Evolutionary conservation across 2,329 filamentous ascomycete species (phyloP).

Genomic region (Hypoxylon sp.): DNA sequence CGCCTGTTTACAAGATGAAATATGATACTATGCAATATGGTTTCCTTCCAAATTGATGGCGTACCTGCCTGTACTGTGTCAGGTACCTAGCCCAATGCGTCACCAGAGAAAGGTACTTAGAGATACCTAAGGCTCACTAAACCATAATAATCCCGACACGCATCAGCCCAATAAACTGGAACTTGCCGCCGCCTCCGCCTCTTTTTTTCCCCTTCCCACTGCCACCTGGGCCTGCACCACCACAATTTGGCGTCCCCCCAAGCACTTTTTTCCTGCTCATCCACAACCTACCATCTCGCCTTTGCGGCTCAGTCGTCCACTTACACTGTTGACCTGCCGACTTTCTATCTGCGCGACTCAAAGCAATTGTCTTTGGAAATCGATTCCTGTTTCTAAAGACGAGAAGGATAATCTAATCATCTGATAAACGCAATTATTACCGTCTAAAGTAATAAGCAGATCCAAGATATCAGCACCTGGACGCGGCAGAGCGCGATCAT

Average conservation of each 20-base stretch:
- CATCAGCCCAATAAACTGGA: constrained; percentile 45
- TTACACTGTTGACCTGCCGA: constrained; percentile 45
- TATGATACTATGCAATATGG: neutral
- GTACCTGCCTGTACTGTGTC: constrained; percentile 8
- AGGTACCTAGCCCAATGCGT: constrained; percentile 2
- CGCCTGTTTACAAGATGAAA: constrained; percentile 12
- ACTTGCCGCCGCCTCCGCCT: constrained; percentile 46
- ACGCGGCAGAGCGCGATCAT: constrained; percentile 48
- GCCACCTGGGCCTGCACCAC: constrained; percentile 50
- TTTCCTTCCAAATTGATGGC: neutral
- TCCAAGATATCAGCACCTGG: constrained; percentile 25
- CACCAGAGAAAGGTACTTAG: constrained; percentile 17
- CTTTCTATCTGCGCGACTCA: constrained; percentile 34
- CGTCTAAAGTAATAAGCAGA: constrained; percentile 16
- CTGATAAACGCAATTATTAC: constrained; percentile 5
- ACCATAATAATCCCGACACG: constrained; percentile 44
- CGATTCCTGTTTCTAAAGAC: constrained; percentile 24
- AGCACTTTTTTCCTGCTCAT: constrained; percentile 52
- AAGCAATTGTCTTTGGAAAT: constrained; percentile 28
- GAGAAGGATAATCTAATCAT: constrained; percentile 3
- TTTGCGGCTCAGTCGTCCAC: constrained; percentile 53
- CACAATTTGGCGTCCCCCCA: constrained; percentile 50
- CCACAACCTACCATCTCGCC: constrained; percentile 51
- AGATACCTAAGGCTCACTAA: constrained; percentile 28
- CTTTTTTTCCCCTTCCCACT: constrained; percentile 44